These are phyloP conservation scores for Aspergillus awamori DNA, from an alignment of 2,329 filamentous ascomycete genomes.

Conservation along the genomic window DNA sequence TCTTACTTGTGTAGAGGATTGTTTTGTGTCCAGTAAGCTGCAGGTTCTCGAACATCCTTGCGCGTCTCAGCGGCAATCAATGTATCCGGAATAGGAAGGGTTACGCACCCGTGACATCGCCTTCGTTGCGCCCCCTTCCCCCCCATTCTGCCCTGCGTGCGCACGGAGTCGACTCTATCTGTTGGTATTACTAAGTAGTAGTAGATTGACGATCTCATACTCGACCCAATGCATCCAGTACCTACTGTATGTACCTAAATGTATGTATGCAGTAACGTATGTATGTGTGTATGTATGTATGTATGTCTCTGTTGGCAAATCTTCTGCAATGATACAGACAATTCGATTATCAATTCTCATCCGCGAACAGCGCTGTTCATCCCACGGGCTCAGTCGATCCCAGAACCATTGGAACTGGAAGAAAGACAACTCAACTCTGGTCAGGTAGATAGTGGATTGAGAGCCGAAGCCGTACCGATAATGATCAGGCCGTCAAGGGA, in stretches of 20 bases:
- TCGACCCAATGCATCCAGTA: neutral
- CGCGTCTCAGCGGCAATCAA: neutral
- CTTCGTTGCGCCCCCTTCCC: neutral
- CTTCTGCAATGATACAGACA: neutral
- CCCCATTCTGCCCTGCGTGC: neutral
- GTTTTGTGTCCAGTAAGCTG: neutral
- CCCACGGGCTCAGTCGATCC: neutral
- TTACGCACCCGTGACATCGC: slow-evolving; percentile 12
- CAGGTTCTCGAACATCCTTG: neutral
- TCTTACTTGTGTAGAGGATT: neutral
- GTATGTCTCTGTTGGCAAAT: slow-evolving; percentile 1
- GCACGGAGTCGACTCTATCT: slow-evolving; percentile 1
- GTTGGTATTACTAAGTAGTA: neutral
- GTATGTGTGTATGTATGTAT: neutral
- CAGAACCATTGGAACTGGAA: neutral
- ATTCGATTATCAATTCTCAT: neutral
- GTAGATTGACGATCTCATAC: neutral
- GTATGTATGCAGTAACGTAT: neutral
- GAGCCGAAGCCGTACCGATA: neutral
- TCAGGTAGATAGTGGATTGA: neutral
- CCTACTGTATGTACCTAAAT: neutral
- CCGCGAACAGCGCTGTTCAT: neutral
- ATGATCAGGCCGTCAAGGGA: neutral
- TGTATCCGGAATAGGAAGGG: slow-evolving; percentile 3
- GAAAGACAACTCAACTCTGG: neutral